Evolutionary conservation across 441 rosid genomes (phyloP).

Genomic region (Macaranga tanarius): DNA sequence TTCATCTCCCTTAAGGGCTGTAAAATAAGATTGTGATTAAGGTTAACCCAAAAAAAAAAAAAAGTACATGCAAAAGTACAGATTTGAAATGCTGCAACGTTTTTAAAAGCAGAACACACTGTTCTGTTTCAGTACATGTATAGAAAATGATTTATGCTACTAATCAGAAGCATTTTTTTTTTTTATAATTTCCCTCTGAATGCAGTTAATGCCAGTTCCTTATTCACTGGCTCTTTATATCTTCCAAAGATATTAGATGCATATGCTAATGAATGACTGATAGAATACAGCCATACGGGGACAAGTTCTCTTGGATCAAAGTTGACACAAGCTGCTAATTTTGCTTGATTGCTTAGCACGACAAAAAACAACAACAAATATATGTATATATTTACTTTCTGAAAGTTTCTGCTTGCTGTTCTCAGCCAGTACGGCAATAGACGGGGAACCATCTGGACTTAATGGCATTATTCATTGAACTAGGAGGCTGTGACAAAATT

Average conservation of each 20-base stretch:
- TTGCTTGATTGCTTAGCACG: not conserved
- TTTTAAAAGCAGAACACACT: constrained; percentile 34
- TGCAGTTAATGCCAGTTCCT: not conserved
- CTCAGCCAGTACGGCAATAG: too few species aligned
- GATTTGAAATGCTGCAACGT: constrained; percentile 32
- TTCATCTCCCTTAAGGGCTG: constrained; percentile 38
- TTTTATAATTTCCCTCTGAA: not conserved
- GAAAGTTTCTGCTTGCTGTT: too few species aligned
- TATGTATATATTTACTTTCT: too few species aligned
- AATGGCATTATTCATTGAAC: too few species aligned
- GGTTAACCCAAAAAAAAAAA: constrained; percentile 13
- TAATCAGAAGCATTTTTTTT: constrained; percentile 17
- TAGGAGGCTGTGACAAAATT: too few species aligned
- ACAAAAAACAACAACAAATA: too few species aligned
- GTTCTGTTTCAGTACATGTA: constrained; percentile 26
- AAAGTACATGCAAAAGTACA: constrained; percentile 16
- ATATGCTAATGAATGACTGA: not conserved
- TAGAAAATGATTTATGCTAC: constrained; percentile 30
- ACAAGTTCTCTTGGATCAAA: not conserved
- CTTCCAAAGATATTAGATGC: not conserved
- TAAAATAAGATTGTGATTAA: constrained; percentile 42
- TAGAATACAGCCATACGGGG: not conserved
- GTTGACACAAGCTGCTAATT: not conserved
- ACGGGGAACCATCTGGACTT: too few species aligned
- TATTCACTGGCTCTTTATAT: not conserved